Evolutionary conservation across 768 basidiomycete species (phyloP).

Genomic region (Cystobasidium onofrii): DNA sequence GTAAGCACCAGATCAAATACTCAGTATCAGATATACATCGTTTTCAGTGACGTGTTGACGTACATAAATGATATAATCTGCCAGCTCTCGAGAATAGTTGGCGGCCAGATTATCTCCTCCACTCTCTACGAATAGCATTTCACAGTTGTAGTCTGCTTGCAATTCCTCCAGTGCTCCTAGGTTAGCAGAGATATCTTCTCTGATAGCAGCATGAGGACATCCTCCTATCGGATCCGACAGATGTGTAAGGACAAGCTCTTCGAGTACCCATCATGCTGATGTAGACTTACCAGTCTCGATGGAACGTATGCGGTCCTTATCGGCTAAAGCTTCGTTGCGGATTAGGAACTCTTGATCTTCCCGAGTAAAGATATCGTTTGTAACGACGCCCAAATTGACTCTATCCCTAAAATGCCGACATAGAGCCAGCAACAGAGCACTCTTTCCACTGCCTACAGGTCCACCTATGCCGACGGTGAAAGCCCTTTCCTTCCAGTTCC

Average conservation of each 20-base stretch:
- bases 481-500: slow-evolving; percentile 84
- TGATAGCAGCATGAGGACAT: slow-evolving; percentile 94
- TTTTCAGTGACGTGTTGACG: slow-evolving; percentile 9
- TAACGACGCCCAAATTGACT: slow-evolving; percentile 96
- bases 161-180: slow-evolving; percentile 90
- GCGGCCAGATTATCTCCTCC: slow-evolving; percentile 90
- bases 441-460: slow-evolving; percentile 58
- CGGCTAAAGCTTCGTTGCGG: slow-evolving; percentile 75
- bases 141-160: slow-evolving; percentile 80
- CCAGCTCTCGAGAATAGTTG: slow-evolving; percentile 60
- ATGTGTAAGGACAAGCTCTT: neutral
- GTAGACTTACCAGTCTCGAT: slow-evolving; percentile 76
- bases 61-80: slow-evolving; percentile 60
- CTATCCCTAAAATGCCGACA: slow-evolving; percentile 70
- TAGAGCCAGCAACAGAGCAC: slow-evolving; percentile 80
- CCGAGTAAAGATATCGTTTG: slow-evolving; percentile 95
- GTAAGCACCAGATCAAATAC: neutral
- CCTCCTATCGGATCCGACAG: slow-evolving; percentile 50
- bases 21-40: neutral
- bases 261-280: neutral
- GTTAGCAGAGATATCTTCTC: slow-evolving; percentile 96
- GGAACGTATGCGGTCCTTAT: slow-evolving; percentile 70
- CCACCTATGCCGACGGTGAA: slow-evolving; percentile 63
- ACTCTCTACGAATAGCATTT: slow-evolving; percentile 87
- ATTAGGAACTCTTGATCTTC: slow-evolving; percentile 98